Evolutionary conservation across 2,329 filamentous ascomycete genomes (phyloP), one percentile per base, ranked within the genome.

Genomic region (Teratosphaeriaceae sp.): DNA sequence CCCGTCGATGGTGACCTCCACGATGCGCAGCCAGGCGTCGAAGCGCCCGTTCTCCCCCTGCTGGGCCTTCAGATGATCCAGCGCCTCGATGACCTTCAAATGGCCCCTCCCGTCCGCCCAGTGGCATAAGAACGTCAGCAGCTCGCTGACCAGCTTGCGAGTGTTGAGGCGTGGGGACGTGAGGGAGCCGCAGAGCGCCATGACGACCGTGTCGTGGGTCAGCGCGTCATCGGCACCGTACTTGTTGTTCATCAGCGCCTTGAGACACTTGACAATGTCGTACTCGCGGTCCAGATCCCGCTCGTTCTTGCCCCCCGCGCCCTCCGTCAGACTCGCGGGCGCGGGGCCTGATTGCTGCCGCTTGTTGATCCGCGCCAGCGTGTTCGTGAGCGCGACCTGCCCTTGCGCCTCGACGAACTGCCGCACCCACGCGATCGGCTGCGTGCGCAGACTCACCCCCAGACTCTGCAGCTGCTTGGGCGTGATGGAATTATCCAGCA

Each of bases 221-320:
- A 98, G 73, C 15, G 92, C 92, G 74, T 98, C 89, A 62, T 98
- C 92, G 48, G 92, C 92, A 48, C 92, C 92, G 64, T 94, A 97
- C 64, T 95, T 96, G 77, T 96, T 98, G 79, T 98, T 98, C 85
- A 97, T 94, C 45, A 97, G 69, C 23, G 89, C 88, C 71, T 97
- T 97, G 45, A 98, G 69, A 69, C 92, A 97, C 69, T 98, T 98
- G 62, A 95, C 80, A 50, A 98, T 95, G 61, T 97, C 92, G 63
- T 97, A 97, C 68, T 95, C 89, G 54, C 85, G 80, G 60, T 96
- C 89, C 38, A 92, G 73, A 59, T 90, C 86, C 63, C 85, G 88
- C 56, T 94, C 88, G 45, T 70, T 77, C 21, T 72, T 78, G 24
- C 73, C 66, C 42, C 72, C 70, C 24, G 42, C 40, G n/a, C 48